Evolutionary conservation across 1,139 yeast genomes (phyloP).

Genomic region (Pichiaceae sp.): DNA sequence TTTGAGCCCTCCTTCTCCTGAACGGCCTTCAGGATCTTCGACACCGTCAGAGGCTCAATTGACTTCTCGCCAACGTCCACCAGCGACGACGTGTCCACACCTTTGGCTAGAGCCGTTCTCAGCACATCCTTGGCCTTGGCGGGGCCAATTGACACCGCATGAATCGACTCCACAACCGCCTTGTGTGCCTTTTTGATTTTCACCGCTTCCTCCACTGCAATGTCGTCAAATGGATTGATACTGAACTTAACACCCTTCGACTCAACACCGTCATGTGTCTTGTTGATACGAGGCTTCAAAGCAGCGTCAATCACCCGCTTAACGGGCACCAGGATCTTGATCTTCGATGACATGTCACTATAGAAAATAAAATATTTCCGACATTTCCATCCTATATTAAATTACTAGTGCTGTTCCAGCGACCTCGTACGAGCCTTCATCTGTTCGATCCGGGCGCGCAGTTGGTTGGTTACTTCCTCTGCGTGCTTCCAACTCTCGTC

Average conservation of each 20-base stretch:
- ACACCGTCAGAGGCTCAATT: conserved; percentile 85
- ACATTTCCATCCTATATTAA: neutral
- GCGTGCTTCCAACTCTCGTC: conserved; percentile 86
- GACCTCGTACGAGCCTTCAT: conserved; percentile 64
- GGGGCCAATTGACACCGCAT: conserved; percentile 91
- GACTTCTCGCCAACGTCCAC: conserved; percentile 65
- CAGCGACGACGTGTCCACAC: conserved; percentile 80
- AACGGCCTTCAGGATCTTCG: conserved; percentile 70
- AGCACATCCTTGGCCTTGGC: conserved; percentile 80
- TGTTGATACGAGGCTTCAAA: conserved; percentile 85
- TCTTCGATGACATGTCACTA: conserved; percentile 20
- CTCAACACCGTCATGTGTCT: conserved; percentile 78
- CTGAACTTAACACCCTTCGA: conserved; percentile 87
- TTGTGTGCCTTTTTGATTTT: conserved; percentile 64
- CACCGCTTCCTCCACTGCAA: conserved; percentile 90
- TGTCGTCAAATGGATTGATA: conserved; percentile 95
- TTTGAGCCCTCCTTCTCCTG: conserved; percentile 68
- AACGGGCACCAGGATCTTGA: conserved; percentile 84
- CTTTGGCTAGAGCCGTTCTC: conserved; percentile 89
- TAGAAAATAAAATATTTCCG: neutral
- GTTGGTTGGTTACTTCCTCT: conserved; percentile 77
- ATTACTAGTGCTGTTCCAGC: conserved; percentile 9
- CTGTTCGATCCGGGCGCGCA: conserved; percentile 75
- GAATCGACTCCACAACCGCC: conserved; percentile 70
- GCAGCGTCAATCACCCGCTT: conserved; percentile 94